Percentiles rank a stretch among this genome's conserved stretches.
Conservation (phyloP, 345 rosid genomes). For the Sisymbrium altissimum region DNA sequence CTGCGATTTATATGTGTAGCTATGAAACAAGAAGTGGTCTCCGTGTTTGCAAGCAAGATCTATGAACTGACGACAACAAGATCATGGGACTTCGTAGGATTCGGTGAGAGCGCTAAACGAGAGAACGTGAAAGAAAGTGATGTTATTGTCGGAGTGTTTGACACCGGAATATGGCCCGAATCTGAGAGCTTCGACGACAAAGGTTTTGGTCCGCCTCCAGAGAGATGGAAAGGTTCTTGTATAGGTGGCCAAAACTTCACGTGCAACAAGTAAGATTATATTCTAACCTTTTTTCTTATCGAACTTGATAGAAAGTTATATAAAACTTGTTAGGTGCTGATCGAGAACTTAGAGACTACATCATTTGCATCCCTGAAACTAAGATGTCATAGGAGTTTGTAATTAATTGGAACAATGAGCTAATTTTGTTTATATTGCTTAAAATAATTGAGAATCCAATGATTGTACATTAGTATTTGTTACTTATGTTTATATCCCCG, state of each 20-base stretch:
- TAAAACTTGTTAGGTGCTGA: not conserved
- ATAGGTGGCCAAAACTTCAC: constrained; percentile 44
- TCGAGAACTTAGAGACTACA: not conserved
- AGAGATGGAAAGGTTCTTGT: constrained; percentile 51
- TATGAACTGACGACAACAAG: constrained; percentile 32
- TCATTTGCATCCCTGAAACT: not conserved
- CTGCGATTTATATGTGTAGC: constrained; percentile 18
- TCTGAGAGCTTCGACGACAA: constrained; percentile 44
- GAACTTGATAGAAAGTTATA: not conserved
- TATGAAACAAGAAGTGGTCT: constrained; percentile 23
- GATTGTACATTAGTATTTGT: not conserved
- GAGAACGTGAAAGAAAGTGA: constrained; percentile 24
- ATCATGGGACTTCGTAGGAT: constrained; percentile 42
- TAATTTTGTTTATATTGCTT: not conserved
- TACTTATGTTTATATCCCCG: not conserved
- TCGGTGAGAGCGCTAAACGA: constrained; percentile 8
- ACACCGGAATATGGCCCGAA: constrained; percentile 53
- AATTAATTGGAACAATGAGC: not conserved
- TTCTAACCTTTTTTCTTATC: not conserved
- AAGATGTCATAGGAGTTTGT: not conserved
- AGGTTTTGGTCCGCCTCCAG: constrained; percentile 51
- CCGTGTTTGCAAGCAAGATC: constrained; percentile 22
- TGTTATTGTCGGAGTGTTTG: constrained; percentile 42
- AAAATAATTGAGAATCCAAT: not conserved
- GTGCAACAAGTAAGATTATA: constrained; percentile 45